These are phyloP conservation scores for Camellia oleifera DNA, from an alignment of 179 eudicot genomes.

Conservation along the genomic window DNA sequence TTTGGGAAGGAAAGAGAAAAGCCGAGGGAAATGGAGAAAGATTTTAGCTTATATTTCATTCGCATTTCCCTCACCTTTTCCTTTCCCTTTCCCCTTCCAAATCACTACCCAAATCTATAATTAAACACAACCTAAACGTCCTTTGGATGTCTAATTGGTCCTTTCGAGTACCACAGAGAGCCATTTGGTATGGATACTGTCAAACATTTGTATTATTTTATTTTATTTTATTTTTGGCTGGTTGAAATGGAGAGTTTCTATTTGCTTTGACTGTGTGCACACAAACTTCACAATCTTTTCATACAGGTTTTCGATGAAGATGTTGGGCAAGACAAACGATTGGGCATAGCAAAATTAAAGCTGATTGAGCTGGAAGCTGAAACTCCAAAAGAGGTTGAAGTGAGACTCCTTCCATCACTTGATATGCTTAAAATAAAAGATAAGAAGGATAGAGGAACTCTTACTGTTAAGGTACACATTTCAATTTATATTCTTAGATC, in stretches of 20 bases:
- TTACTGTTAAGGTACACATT: slow-evolving; percentile 47
- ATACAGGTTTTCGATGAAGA: slow-evolving; percentile 74
- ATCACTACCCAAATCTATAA: too few species aligned
- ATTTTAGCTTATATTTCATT: too few species aligned
- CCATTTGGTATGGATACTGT: background rate
- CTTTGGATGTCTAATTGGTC: background rate
- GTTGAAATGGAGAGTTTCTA: background rate
- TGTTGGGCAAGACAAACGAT: slow-evolving; percentile 74
- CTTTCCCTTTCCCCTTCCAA: too few species aligned
- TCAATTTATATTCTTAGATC: too few species aligned
- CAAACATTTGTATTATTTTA: background rate
- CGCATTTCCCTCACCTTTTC: too few species aligned
- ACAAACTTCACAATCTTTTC: background rate
- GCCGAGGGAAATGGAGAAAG: too few species aligned
- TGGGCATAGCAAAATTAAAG: slow-evolving; percentile 65
- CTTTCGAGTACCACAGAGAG: background rate
- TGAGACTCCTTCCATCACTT: slow-evolving; percentile 62
- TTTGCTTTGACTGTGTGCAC: background rate
- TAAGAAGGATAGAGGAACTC: slow-evolving; percentile 82
- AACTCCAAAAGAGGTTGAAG: slow-evolving; percentile 47
- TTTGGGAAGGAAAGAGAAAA: too few species aligned
- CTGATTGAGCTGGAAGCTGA: slow-evolving; percentile 60
- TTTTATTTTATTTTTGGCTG: background rate
- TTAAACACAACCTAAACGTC: background rate
- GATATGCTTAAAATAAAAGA: slow-evolving; percentile 74